Conservation (phyloP, 2,329 filamentous ascomycete genomes). For the Nakataea oryzae region DNA sequence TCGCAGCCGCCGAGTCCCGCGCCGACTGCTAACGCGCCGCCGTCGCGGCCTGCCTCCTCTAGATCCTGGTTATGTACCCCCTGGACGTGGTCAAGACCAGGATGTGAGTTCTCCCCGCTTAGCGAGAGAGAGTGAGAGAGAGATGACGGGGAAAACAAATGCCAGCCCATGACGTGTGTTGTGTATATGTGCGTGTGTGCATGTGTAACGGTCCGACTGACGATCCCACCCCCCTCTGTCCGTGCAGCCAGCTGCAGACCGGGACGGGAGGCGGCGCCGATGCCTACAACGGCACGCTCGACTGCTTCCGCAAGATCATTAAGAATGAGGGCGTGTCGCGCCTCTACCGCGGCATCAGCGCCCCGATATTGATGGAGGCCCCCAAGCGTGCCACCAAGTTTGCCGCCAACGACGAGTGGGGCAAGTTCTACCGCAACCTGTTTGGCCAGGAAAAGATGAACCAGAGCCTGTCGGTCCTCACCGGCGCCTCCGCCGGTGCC, state of each 20-base stretch:
- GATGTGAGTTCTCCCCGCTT: constrained; percentile 52
- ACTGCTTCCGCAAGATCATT: constrained; percentile 97
- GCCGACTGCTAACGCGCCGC: too few relatives aligned
- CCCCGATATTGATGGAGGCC: constrained; percentile 96
- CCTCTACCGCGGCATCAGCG: constrained; percentile 89
- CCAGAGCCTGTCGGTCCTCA: constrained; percentile 83
- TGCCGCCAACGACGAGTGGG: constrained; percentile 98
- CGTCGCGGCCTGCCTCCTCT: constrained; percentile 8
- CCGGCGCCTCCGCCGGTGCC: constrained; percentile 86
- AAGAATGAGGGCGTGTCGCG: constrained; percentile 85
- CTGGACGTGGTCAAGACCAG: constrained; percentile 97
- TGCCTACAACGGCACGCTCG: constrained; percentile 90
- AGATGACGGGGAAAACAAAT: too few relatives aligned
- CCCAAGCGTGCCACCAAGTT: constrained; percentile 63
- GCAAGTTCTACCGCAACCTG: constrained; percentile 78
- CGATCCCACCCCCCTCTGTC: not conserved
- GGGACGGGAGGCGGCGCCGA: constrained; percentile 65
- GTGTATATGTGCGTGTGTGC: too few relatives aligned
- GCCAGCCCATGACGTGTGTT: too few relatives aligned
- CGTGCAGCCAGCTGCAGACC: constrained; percentile 71
- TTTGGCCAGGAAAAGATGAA: constrained; percentile 85
- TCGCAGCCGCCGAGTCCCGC: too few relatives aligned
- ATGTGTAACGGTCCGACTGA: constrained; percentile 10
- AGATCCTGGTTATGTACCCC: constrained; percentile 96
- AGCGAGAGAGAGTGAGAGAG: too few relatives aligned